These are phyloP conservation scores for Punica granatum DNA, from an alignment of 345 rosid genomes.

Conservation along the genomic window DNA sequence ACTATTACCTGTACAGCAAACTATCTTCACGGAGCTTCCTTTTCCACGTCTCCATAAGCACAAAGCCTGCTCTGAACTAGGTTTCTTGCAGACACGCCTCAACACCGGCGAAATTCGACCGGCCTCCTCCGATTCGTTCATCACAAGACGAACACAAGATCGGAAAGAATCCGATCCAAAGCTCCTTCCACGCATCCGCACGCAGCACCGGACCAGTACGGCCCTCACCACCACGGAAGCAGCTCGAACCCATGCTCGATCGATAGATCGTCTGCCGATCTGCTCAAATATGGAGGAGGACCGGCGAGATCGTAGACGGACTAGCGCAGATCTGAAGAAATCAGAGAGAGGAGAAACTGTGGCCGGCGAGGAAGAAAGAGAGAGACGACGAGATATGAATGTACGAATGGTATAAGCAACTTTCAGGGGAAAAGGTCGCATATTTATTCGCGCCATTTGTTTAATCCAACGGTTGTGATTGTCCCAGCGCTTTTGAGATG, in stretches of 20 bases:
- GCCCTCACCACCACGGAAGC: not conserved
- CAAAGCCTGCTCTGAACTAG: too few relatives aligned
- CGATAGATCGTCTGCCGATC: not conserved
- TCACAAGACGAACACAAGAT: not conserved
- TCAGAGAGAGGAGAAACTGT: not conserved
- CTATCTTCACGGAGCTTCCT: not conserved
- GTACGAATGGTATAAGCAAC: not conserved
- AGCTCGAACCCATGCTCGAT: not conserved
- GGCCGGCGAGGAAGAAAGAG: not conserved
- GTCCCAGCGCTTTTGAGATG: not conserved
- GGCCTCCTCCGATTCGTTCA: not conserved
- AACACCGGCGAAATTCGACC: not conserved
- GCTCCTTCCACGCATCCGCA: not conserved
- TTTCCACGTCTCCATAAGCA: too few relatives aligned
- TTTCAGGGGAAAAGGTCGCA: not conserved
- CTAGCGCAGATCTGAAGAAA: not conserved
- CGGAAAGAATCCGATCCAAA: not conserved
- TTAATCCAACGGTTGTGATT: constrained; percentile 9
- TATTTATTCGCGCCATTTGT: not conserved
- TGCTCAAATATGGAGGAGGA: not conserved
- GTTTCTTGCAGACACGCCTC: not conserved
- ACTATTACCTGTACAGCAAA: not conserved
- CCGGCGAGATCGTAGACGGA: not conserved
- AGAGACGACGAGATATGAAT: too few relatives aligned
- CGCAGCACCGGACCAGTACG: not conserved